Base-by-base conservation (phyloP, 352 stramenopile genomes). In the Phytopythium ostracodes region DNA sequence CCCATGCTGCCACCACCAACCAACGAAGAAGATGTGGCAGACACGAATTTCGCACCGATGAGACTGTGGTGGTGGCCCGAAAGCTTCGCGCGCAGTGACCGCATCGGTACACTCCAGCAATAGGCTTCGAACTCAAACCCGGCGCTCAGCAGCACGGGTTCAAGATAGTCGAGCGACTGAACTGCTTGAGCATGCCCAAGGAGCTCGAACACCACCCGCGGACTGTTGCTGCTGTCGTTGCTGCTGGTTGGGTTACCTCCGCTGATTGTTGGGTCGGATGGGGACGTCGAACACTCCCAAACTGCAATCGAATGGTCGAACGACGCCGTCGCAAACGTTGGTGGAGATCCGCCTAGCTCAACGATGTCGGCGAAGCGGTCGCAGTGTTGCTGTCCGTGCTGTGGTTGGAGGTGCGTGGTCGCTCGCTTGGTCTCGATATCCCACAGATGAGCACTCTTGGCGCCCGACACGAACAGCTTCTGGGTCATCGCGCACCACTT, bases 111-210 rank as follows among this genome's bases (percentile, higher is more conserved):
- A 56, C 77, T 88, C 87, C 87, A 96, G 60, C 84, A 88, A 29
- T 89, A 90, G 7, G 84, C 82, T 63, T 91, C 77, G 53, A 94
- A 81, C 56, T 96, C 87, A 47, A 95, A 96, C 0, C 86, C 87
- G 8, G 72, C 88, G 60, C 76, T 92, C 11, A 96, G 58, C 10
- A 96, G 56, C 6, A 91, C 46, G 5, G 68, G 70, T 24, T 88
- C 66, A 25, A 64, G 60, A 36, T 79, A 92, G 47, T 89, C 83
- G 11, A 95, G 68, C 20, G 82, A 77, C 24, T 81, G 65, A 15
- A 94, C 76, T 3, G 73, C 86, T 56, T 91, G 81, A 24, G 68
- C 56, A 47, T 96, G 87, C 1, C 81, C 80, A 33, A 72, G 52
- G 12, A 95, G 80, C n/a, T 79, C 69, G 61, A 82, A 91, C 1